Evolutionary conservation across 1,139 yeast genomes (phyloP), one percentile per base, ranked within the genome.

Genomic region (Magnusiomyces magnusii): DNA sequence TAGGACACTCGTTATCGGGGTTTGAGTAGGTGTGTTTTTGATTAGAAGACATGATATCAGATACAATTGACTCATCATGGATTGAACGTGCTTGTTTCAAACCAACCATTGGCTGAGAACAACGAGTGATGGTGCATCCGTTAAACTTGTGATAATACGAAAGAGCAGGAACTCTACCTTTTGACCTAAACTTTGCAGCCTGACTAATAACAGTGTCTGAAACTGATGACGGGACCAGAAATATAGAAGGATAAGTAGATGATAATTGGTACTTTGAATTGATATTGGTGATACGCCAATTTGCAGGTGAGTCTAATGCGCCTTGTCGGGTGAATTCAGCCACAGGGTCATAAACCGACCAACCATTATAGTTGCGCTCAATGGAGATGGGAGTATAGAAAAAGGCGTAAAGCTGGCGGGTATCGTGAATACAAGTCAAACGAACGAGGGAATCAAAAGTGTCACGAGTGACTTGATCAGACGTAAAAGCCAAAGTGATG

Each of bases 81-180:
- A 89, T 80, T 1, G 96, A 90, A 54, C 98, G 76, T 64, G 85
- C 84, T 69, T 92, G 96, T 62, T 90, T 91, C 27, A 93, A 68
- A 0, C 99, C 99, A 1, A 92, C 93, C 67, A 93, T 75, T 0
- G 99, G 99, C 72, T 93, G 99, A 1, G 98, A 80, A 66, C 97
- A 89, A 61, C 99, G 76, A 0, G 95, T 86, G 34, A 93, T 91
- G 1, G 93, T 81, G 68, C 95, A 86, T 47, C 63, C 84, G 69
- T 88, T 89, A 55, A 78, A 75, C 58, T 81, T 73, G 70, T 91
- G 91, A 67, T 81, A 85, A 71, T 91, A 93, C 0, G 92, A 82
- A 51, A 93, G 75, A 0, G 85, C 87, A 0, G 99, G 98, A 9
- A 93, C 81, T 63, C 99, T 76, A 61, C 81, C 83, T 69, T 92